Base-by-base conservation (phyloP, 2,329 filamentous ascomycete genomes). In the Mycogone perniciosa region DNA sequence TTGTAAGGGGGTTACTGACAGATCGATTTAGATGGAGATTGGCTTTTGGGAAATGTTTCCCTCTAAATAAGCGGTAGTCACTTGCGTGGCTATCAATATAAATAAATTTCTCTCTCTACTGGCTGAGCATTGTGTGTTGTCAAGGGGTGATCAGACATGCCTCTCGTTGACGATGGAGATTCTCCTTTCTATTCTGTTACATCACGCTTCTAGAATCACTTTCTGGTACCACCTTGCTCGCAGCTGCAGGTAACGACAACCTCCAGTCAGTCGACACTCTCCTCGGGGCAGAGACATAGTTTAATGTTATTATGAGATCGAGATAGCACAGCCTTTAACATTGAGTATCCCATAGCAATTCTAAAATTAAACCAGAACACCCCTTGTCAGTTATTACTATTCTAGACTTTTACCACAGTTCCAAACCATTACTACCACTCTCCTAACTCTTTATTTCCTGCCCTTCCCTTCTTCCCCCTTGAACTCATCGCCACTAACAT, bases 41-140 rank as follows among this genome's bases (percentile, higher is more conserved):
- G 75, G 74, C 0, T 77, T 78, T 61, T 78, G 75, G 75, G 73
- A 77, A 54, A 78, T 77, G 75, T 77, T 72, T 54, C 75, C 75
- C 11, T 64, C 58, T 38, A 58, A 62, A 53, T 61, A 58, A 54
- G 34, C 4, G 13, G n/a, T 26, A 31, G 5, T 4, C 10, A 6
- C 29, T 35, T 34, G 1, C 34, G 31, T 5, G 35, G 31, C n/a
- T 11, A 27, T 11, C 7, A 13, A n/a, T 34, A 42, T 4, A 10
- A 44, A 31, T 20, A 20, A 20, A 20, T 20, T 20, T 20, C 20
- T 20, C 20, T 20, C 20, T 20, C 20, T 20, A 20, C 3, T 20
- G 20, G 20, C 3, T 20, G 20, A 20, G 20, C 20, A 2, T 20
- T 20, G 20, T 20, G 20, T 3, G 20, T 20, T 20, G 20, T 20